Evolutionary conservation across 805 yeast species (phyloP).

Genomic region (Cyberlindnera xishuangbannaensis): DNA sequence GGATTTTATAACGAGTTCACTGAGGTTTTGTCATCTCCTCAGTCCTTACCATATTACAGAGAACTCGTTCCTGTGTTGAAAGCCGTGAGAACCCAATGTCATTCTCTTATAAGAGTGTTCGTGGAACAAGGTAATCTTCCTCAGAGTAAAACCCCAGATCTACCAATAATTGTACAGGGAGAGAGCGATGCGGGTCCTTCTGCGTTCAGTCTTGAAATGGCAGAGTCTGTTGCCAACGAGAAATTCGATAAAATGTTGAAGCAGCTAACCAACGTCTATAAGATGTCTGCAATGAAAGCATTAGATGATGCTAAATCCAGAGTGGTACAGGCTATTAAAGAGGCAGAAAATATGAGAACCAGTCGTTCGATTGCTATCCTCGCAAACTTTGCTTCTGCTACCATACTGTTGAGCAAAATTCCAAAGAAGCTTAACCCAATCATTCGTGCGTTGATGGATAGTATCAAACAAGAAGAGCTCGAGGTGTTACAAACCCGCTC

Average conservation of each 20-base stretch:
- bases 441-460: constrained; percentile 87
- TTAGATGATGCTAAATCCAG: constrained; percentile 75
- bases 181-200: constrained; percentile 91
- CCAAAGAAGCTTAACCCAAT: constrained; percentile 87
- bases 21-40: constrained; percentile 36
- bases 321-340: constrained; percentile 58
- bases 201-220: constrained; percentile 78
- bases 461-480: constrained; percentile 72
- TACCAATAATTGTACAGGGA: constrained; percentile 90
- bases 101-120: constrained; percentile 74
- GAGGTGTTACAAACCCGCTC: constrained; percentile 62
- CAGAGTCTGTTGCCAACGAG: constrained; percentile 61
- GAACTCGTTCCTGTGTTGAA: constrained; percentile 84
- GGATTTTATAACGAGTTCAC: constrained; percentile 26
- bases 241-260: constrained; percentile 61
- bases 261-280: constrained; percentile 58
- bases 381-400: constrained; percentile 74
- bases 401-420: constrained; percentile 54
- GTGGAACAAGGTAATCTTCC: constrained; percentile 71
- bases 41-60: constrained; percentile 52
- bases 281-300: constrained; percentile 64
- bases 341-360: constrained; percentile 49
- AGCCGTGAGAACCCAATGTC: constrained; percentile 81
- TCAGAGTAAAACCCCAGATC: constrained; percentile 63
- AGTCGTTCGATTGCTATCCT: constrained; percentile 55